These are phyloP conservation scores for Solanum appendiculatum DNA, from an alignment of 257 asterid species.

Conservation along the genomic window DNA sequence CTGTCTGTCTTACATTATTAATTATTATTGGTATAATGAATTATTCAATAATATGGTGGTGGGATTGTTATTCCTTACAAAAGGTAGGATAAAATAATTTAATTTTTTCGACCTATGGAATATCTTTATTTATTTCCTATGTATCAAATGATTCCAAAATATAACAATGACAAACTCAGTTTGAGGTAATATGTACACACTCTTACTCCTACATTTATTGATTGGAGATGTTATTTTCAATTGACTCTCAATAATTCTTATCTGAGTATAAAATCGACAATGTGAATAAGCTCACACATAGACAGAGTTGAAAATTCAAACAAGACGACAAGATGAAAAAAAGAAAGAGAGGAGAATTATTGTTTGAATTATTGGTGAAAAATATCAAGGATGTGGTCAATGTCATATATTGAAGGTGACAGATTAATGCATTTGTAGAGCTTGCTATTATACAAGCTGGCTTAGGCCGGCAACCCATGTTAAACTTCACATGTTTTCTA, in stretches of 20 bases:
- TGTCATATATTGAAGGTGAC: not conserved
- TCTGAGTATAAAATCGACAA: rapidly evolving
- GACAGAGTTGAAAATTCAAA: no score
- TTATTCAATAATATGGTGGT: no score
- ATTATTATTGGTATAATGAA: no score
- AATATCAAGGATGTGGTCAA: not conserved
- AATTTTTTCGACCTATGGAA: no score
- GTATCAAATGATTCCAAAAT: not conserved
- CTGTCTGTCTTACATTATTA: not conserved
- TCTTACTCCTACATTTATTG: rapidly evolving
- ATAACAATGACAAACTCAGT: not conserved
- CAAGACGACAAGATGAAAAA: not conserved
- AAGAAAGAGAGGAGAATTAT: not conserved
- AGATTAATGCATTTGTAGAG: not conserved
- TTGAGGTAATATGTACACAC: no score
- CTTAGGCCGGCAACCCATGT: constrained; percentile 59
- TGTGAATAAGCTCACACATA: not conserved
- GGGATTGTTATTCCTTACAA: no score
- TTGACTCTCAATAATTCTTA: not conserved
- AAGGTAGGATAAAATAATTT: no score
- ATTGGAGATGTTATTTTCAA: not conserved
- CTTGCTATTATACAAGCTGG: constrained; percentile 21
- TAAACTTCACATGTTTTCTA: constrained; percentile 41
- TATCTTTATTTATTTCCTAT: no score
- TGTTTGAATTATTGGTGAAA: not conserved